phyloP scores from a whole-genome alignment of 169 alveolate genomes.

The Cryptosporidium sp. region DNA sequence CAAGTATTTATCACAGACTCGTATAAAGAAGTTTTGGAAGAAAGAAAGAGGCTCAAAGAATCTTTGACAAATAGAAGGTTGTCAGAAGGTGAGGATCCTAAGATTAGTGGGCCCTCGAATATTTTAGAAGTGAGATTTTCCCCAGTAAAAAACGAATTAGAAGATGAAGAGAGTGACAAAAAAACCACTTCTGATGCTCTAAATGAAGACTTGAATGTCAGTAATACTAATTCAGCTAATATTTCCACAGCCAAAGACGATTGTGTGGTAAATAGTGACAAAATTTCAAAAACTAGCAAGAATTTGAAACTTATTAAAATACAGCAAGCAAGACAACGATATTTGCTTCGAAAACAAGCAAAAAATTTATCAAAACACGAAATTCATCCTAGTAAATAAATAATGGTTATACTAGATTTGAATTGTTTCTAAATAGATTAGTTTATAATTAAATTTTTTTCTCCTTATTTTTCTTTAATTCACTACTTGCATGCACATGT shows the following conservation, averaged over 20 bases:
- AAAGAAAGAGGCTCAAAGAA: slow-evolving; percentile 23
- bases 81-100: neutral
- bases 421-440: neutral
- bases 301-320: slow-evolving; percentile 22
- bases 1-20: slow-evolving; percentile 48
- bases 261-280: neutral
- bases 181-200: neutral
- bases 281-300: neutral
- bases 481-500: neutral
- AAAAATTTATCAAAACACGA: neutral
- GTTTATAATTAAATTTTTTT: neutral
- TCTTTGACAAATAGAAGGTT: neutral
- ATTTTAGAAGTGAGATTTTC: slow-evolving; percentile 39
- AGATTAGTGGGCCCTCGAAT: neutral
- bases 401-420: neutral
- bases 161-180: neutral
- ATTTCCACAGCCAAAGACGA: neutral
- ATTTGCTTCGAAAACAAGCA: slow-evolving; percentile 26
- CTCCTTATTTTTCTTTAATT: neutral
- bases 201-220: neutral
- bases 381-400: neutral
- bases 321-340: slow-evolving; percentile 47
- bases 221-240: neutral
- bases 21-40: slow-evolving; percentile 16
- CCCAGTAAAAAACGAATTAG: neutral